Percentiles rank a stretch among this genome's conserved stretches.
Conservation (phyloP, 495 filamentous ascomycete species). For the Letharia lupina region DNA sequence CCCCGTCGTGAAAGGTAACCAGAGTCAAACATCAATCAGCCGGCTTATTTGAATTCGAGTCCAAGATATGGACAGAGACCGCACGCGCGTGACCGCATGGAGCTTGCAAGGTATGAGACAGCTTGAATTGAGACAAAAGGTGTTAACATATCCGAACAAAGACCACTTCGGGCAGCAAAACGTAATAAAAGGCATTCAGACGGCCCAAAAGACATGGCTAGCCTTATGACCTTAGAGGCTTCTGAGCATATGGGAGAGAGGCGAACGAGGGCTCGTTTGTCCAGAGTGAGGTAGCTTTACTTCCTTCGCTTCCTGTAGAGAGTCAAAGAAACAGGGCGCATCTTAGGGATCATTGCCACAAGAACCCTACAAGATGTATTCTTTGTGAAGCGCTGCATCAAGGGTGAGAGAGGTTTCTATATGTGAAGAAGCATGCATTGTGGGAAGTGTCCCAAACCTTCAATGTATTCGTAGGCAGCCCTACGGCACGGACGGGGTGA, state of each 20-base stretch:
- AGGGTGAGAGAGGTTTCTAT: neutral
- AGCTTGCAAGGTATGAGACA: neutral
- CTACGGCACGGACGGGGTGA: slow-evolving; percentile 4
- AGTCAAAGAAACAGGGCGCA: no score
- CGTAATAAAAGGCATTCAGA: no score
- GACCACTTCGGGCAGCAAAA: neutral
- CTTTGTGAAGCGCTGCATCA: neutral
- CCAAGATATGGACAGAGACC: no score
- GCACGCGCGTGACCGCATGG: no score
- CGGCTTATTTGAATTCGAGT: neutral
- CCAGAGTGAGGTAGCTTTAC: neutral
- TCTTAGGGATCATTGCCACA: no score
- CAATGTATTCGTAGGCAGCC: slow-evolving; percentile 3
- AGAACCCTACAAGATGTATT: no score
- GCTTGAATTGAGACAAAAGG: neutral
- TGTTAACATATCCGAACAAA: neutral
- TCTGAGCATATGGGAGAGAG: neutral
- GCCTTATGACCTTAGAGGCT: neutral
- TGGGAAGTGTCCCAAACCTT: neutral
- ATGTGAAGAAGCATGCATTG: neutral
- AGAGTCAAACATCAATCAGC: neutral
- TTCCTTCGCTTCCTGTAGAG: neutral
- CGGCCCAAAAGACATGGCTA: neutral
- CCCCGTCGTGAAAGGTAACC: neutral
- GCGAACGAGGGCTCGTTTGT: neutral